Evolutionary conservation across 2,329 filamentous ascomycete species (phyloP).

Genomic region (Cladosporium sp.): DNA sequence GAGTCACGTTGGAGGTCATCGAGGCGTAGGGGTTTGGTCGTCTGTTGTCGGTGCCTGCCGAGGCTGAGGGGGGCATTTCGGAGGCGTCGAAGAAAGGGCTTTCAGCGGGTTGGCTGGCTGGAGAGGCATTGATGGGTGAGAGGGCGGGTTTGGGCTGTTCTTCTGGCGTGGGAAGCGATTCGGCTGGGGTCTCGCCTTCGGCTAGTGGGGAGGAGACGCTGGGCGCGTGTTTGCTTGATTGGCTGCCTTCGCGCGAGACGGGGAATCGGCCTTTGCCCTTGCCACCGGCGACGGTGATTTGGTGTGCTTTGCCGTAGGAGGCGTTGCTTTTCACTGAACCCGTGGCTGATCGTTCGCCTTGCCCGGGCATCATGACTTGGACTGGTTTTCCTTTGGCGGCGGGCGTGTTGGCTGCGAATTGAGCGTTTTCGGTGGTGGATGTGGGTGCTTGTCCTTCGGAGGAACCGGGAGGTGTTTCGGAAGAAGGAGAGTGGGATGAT

Average conservation of each 20-base stretch:
- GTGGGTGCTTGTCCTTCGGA: neutral
- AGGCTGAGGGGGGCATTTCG: slow-evolving; percentile 20
- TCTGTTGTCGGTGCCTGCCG: neutral
- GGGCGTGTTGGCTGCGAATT: slow-evolving; percentile 9
- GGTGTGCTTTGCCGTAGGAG: slow-evolving; percentile 40
- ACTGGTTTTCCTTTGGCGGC: slow-evolving; percentile 17
- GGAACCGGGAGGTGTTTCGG: slow-evolving; percentile 3
- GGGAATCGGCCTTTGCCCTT: slow-evolving; percentile 29
- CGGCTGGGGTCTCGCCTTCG: slow-evolving; percentile 26
- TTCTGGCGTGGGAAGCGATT: slow-evolving; percentile 26
- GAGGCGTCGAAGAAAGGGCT: slow-evolving; percentile 32
- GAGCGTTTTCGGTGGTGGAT: slow-evolving; percentile 4
- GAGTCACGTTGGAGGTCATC: slow-evolving; percentile 29
- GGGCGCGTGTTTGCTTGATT: slow-evolving; percentile 24
- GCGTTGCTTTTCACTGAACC: slow-evolving; percentile 36
- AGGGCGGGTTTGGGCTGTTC: slow-evolving; percentile 14
- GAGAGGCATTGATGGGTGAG: slow-evolving; percentile 13
- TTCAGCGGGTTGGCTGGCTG: slow-evolving; percentile 24
- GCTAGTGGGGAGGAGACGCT: slow-evolving; percentile 29
- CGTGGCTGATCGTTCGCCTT: slow-evolving; percentile 20
- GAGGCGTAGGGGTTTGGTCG: slow-evolving; percentile 36
- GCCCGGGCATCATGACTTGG: slow-evolving; percentile 38
- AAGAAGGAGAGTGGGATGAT: slow-evolving; percentile 4
- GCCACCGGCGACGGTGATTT: slow-evolving; percentile 40
- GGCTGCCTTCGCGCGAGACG: slow-evolving; percentile 21